These are phyloP conservation scores for Phaeophleospora eucalypticola DNA, from an alignment of 2,329 filamentous ascomycete genomes.

Conservation along the genomic window DNA sequence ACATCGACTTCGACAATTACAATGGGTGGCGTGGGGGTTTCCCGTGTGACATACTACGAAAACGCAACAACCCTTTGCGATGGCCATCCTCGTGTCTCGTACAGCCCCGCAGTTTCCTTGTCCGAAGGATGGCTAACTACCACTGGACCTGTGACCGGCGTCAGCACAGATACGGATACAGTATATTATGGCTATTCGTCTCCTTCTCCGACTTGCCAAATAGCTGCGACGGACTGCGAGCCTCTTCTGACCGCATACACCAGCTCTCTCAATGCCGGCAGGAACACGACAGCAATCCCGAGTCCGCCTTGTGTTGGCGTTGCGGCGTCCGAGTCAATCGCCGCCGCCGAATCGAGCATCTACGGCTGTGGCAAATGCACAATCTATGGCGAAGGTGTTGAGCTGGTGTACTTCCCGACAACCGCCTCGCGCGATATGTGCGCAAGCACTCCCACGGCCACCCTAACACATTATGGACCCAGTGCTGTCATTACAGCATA, in stretches of 20 bases:
- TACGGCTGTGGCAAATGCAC: constrained; percentile 31
- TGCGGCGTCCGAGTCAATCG: constrained; percentile 12
- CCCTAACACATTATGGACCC: constrained; percentile 22
- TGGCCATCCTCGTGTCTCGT: constrained; percentile 26
- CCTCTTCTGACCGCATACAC: constrained; percentile 27
- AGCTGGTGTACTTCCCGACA: constrained; percentile 30
- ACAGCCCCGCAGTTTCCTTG: constrained; percentile 22
- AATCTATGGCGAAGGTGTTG: constrained; percentile 29
- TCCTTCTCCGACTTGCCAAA: constrained; percentile 23
- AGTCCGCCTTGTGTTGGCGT: constrained; percentile 25
- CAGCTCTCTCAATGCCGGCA: constrained; percentile 14
- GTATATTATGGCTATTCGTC: constrained; percentile 11
- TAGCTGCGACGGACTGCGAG: constrained; percentile 28
- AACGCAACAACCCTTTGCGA: constrained; percentile 31
- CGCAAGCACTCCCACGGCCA: constrained; percentile 24
- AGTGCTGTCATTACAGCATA: constrained; percentile 25
- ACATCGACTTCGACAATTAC: constrained; percentile 3
- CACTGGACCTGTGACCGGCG: constrained; percentile 8
- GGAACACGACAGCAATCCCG: constrained; percentile 16
- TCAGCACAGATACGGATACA: constrained; percentile 10
- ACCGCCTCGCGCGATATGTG: constrained; percentile 26
- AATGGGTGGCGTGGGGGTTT: constrained; percentile 17
- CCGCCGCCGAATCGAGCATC: constrained; percentile 13
- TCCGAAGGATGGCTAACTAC: constrained; percentile 17
- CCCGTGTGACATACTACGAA: constrained; percentile 24